Evolutionary conservation across 768 basidiomycete species (phyloP), one percentile per base, ranked within the genome.

Genomic region (Serpula lacrymans): DNA sequence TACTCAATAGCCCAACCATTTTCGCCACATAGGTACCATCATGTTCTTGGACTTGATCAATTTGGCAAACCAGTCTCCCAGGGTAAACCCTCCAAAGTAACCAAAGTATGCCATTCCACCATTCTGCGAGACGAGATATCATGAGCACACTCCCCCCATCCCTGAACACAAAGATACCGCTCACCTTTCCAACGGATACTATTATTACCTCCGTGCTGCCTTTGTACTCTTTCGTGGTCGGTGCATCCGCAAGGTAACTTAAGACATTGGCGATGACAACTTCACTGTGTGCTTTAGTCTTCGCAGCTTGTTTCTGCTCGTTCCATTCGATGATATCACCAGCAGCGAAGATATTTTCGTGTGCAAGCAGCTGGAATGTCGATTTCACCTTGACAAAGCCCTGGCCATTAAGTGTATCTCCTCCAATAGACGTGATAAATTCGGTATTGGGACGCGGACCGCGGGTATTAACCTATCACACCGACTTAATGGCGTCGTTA

Each of bases 271-370:
- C 58, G 2, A 62, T 65, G 26, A 78, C 63, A 27, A 83, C 43
- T 0, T 13, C 37, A 18, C 50, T 69, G 45, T 86, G 84, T 5
- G 49, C 51, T 2, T 34, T 17, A 1, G 63, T 64, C 54, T 85
- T 84, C 12, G 60, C 66, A 0, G 60, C 60, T 34, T 75, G 80
- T 49, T 84, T 84, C 57, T 84, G 77, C 56, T 84, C 84, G 1
- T 60, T 41, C 67, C 74, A 78, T 27, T 81, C 77, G 45, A 80
- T 72, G 43, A 80, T 69, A 51, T 88, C 84, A 2, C 84, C 84
- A 2, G 62, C 68, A 0, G 84, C 86, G 42, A 81, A 85, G 11
- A 87, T 74, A 43, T 68, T 67, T 0, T 75, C 62, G 54, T 80
- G 60, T 0, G 58, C 60, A 6, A 48, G 51, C 2, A 87, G 57